Conservation (phyloP, 805 yeast species). For the Barnettozyma siamensis region DNA sequence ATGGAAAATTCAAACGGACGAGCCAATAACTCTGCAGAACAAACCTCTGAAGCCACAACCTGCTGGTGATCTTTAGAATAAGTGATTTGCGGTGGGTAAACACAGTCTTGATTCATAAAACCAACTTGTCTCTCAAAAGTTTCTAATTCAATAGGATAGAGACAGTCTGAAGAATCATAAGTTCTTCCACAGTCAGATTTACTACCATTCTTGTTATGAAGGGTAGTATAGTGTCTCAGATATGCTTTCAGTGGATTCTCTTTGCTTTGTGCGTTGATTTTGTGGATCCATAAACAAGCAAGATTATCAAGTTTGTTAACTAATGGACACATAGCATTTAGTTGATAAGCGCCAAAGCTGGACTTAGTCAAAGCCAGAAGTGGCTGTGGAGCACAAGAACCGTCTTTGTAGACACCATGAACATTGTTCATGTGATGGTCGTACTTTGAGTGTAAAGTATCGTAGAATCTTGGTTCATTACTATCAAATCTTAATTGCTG, state of each 20-base stretch:
- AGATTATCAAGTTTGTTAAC: background rate
- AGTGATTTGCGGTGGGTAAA: background rate
- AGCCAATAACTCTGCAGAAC: too few relatives aligned
- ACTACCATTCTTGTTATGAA: background rate
- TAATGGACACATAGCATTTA: conserved; percentile 2
- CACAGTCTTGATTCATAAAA: background rate
- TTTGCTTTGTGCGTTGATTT: background rate
- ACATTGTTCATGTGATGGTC: conserved; percentile 13
- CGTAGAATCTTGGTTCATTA: conserved; percentile 9
- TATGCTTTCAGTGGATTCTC: conserved; percentile 6
- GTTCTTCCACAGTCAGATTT: background rate
- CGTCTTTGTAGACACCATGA: conserved; percentile 11
- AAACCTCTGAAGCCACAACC: too few relatives aligned
- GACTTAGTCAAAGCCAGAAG: background rate
- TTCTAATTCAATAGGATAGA: background rate
- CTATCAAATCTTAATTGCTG: conserved; percentile 4
- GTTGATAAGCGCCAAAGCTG: background rate
- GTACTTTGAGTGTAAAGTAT: conserved; percentile 11
- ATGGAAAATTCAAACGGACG: background rate
- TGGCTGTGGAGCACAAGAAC: conserved; percentile 1
- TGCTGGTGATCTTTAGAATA: background rate
- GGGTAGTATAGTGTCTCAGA: background rate
- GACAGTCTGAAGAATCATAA: background rate
- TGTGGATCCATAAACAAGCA: conserved; percentile 6
- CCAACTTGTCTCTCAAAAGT: background rate